phyloP scores from a whole-genome alignment of 345 rosid species.

The Populus davidiana region DNA sequence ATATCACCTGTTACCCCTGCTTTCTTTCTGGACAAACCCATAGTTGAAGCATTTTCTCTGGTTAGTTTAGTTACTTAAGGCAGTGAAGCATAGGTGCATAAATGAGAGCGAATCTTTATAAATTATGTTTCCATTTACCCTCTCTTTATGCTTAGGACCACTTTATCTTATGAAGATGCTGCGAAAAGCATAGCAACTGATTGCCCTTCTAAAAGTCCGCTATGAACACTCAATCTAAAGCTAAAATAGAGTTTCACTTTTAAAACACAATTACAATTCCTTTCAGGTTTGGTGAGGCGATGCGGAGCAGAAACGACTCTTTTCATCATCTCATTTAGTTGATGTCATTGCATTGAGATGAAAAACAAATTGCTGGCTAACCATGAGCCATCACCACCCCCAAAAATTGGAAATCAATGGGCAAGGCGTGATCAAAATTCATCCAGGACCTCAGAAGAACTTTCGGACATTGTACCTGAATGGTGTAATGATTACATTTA shows the following conservation, averaged over 20 bases:
- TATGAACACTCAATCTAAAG: background rate
- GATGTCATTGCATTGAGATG: background rate
- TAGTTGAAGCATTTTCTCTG: background rate
- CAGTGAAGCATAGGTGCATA: background rate
- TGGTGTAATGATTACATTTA: background rate
- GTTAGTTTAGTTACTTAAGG: background rate
- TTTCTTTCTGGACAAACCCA: background rate
- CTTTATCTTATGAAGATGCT: background rate
- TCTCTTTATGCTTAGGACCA: background rate
- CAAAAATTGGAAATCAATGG: background rate
- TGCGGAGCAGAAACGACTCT: background rate
- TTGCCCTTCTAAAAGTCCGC: background rate
- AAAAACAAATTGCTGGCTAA: background rate
- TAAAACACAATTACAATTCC: background rate
- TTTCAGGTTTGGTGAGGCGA: conserved; percentile 15
- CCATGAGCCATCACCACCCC: background rate
- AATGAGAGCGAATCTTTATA: background rate
- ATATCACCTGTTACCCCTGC: background rate
- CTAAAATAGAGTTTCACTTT: background rate
- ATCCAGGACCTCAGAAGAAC: background rate
- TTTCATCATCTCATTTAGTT: background rate
- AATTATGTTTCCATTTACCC: background rate
- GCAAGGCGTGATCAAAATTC: background rate
- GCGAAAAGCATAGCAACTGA: background rate
- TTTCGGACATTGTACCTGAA: background rate